Percentiles rank a stretch among this genome's conserved stretches.
Evolutionary conservation across 2,329 filamentous ascomycete species (phyloP).

Genomic region (Botrytis galanthina): DNA sequence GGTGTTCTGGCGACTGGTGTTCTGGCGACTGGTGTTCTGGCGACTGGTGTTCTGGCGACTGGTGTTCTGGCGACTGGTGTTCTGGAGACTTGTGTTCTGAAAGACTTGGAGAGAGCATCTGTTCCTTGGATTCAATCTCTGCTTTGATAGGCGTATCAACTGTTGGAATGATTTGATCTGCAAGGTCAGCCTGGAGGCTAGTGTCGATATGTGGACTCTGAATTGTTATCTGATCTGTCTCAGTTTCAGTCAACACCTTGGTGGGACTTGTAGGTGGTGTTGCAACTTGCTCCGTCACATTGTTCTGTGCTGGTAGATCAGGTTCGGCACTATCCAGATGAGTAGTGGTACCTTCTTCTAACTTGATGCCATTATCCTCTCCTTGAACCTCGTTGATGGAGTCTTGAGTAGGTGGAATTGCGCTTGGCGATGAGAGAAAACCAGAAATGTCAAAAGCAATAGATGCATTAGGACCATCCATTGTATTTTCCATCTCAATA

Average conservation of each 20-base stretch:
- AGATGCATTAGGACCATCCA: not conserved
- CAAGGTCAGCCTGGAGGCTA: not conserved
- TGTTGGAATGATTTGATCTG: no score
- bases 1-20: no score
- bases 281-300: not conserved
- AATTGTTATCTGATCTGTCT: not conserved
- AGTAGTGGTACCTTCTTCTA: not conserved
- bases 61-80: no score
- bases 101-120: not conserved
- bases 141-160: not conserved
- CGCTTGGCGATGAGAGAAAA: no score
- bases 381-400: not conserved
- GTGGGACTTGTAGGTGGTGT: not conserved
- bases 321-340: not conserved
- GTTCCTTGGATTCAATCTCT: not conserved
- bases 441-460: fast-evolving
- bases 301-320: not conserved
- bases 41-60: no score
- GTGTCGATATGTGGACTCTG: not conserved
- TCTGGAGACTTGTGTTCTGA: no score
- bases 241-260: not conserved
- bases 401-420: not conserved
- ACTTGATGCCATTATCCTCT: not conserved
- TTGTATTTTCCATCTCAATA: not conserved
- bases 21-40: no score